Conservation (phyloP, 2,329 filamentous ascomycete genomes). For the Fragosphaeria purpurea region DNA sequence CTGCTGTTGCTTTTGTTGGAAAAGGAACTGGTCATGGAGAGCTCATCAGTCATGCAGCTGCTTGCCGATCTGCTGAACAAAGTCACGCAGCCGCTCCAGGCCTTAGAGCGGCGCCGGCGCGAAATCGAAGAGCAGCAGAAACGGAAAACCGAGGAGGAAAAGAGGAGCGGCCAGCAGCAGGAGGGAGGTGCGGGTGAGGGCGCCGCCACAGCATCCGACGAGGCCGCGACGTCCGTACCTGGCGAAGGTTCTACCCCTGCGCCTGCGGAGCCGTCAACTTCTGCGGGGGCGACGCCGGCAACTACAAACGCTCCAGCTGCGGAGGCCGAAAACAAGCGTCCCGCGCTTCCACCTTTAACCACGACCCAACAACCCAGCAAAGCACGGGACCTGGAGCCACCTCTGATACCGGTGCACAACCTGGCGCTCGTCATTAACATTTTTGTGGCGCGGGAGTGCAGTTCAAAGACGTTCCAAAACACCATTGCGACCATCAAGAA, state of each 20-base stretch:
- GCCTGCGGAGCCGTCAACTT: too few relatives aligned
- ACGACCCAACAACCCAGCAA: conserved; percentile 33
- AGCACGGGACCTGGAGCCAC: conserved; percentile 59
- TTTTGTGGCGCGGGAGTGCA: conserved; percentile 90
- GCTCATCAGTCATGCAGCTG: conserved; percentile 91
- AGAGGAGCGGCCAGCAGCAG: conserved; percentile 14
- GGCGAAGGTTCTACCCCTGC: too few relatives aligned
- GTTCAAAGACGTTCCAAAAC: conserved; percentile 94
- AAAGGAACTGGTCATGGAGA: conserved; percentile 92
- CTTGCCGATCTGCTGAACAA: conserved; percentile 78
- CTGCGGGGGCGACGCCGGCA: conserved; percentile 1
- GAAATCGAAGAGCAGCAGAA: conserved; percentile 51
- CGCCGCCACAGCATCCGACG: conserved; percentile 4
- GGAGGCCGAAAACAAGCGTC: conserved; percentile 15
- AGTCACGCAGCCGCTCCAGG: conserved; percentile 77
- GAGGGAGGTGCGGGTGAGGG: conserved; percentile 16
- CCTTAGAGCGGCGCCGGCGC: conserved; percentile 72
- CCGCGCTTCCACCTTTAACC: conserved; percentile 30
- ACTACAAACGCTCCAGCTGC: background rate
- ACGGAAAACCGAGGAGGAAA: conserved; percentile 27
- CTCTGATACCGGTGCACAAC: conserved; percentile 79
- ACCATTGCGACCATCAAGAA: conserved; percentile 99
- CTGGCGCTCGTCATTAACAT: conserved; percentile 93
- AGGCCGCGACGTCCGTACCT: background rate
- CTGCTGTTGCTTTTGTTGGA: conserved; percentile 80